Evolutionary conservation across 306 rosid genomes (phyloP).

Genomic region (Sindora glabra): DNA sequence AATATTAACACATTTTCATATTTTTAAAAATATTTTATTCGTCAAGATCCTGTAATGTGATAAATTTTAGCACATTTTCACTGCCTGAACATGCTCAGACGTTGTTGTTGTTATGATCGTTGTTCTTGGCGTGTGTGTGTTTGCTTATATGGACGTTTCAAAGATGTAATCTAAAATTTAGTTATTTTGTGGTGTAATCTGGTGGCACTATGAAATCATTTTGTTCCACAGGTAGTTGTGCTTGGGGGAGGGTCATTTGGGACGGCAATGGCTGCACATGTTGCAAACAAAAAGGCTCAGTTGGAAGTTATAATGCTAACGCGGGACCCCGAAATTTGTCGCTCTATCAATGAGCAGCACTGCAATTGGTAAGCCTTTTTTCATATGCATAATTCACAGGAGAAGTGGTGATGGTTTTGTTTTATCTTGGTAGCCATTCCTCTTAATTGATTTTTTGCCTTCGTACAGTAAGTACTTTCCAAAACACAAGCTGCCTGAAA

Average conservation of each 20-base stretch:
- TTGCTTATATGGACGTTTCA: not conserved
- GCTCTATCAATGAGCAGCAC: constrained; percentile 54
- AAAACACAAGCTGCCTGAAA: constrained; percentile 58
- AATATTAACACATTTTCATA: too few relatives aligned
- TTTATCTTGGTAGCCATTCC: not conserved
- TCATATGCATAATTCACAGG: not conserved
- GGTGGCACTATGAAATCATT: not conserved
- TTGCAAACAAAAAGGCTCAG: constrained; percentile 67
- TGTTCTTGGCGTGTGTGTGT: too few relatives aligned
- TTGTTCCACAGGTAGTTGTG: constrained; percentile 59
- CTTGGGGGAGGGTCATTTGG: constrained; percentile 99
- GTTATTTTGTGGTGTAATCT: not conserved
- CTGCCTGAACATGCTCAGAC: too few relatives aligned
- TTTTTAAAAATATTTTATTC: too few relatives aligned
- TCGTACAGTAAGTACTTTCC: constrained; percentile 78
- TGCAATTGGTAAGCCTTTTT: constrained; percentile 44
- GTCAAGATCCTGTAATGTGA: too few relatives aligned
- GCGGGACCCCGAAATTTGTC: constrained; percentile 81
- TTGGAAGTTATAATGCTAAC: constrained; percentile 79
- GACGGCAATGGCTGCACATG: constrained; percentile 95
- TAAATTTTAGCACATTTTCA: too few relatives aligned
- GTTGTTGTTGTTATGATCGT: too few relatives aligned
- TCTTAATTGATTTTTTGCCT: not conserved
- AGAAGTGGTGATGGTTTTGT: not conserved
- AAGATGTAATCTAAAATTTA: not conserved